Evolutionary conservation across 1,139 yeast species (phyloP).

Genomic region (Protomyces inouyei): DNA sequence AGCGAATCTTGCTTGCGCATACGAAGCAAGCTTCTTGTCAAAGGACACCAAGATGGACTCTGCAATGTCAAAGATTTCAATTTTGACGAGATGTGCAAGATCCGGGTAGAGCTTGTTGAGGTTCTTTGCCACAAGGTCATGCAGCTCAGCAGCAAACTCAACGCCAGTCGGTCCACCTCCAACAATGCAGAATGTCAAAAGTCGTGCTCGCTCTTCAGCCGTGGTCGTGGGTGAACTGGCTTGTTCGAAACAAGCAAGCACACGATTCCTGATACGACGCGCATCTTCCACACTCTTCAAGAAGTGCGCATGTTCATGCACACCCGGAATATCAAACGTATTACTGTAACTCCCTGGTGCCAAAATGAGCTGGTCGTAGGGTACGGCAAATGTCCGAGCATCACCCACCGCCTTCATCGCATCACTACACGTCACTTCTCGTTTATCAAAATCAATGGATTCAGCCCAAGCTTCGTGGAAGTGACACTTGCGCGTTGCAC

Average conservation of each 20-base stretch:
- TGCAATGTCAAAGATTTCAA: slow-evolving; percentile 60
- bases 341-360: slow-evolving; percentile 62
- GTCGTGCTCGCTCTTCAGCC: slow-evolving; percentile 53
- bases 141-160: slow-evolving; percentile 72
- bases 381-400: slow-evolving; percentile 42
- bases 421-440: slow-evolving; percentile 1
- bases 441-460: background rate
- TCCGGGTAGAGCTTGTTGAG: slow-evolving; percentile 51
- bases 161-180: slow-evolving; percentile 73
- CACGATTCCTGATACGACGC: slow-evolving; percentile 49
- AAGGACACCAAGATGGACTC: slow-evolving; percentile 60
- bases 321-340: slow-evolving; percentile 61
- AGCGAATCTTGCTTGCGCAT: slow-evolving; percentile 55
- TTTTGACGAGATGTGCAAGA: slow-evolving; percentile 49
- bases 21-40: slow-evolving; percentile 57
- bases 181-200: slow-evolving; percentile 58
- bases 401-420: background rate
- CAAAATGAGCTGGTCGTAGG: slow-evolving; percentile 59
- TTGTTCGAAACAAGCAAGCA: slow-evolving; percentile 50
- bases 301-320: slow-evolving; percentile 50
- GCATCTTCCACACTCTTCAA: slow-evolving; percentile 62
- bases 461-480: slow-evolving; percentile 18
- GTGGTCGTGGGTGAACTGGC: slow-evolving; percentile 43
- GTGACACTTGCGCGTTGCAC: background rate
- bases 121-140: slow-evolving; percentile 89